A percentile compares a stretch with the other conserved stretches of the same genome.
Conservation (phyloP, 768 basidiomycete genomes). For the Boletus vinaceobasis region DNA sequence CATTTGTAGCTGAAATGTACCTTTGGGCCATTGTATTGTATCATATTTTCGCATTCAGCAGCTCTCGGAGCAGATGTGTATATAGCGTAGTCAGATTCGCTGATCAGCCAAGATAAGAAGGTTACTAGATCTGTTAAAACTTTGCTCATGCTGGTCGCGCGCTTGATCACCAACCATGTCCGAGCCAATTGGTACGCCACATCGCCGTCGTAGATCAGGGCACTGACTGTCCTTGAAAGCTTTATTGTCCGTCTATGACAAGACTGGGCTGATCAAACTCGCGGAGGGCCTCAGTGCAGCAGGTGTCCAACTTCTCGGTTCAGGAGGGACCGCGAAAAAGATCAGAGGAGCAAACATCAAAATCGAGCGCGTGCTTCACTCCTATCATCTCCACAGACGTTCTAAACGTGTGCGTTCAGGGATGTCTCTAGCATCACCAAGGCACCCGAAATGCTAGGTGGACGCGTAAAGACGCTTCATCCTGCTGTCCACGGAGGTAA, state of each 20-base stretch:
- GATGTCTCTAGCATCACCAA: constrained; percentile 98
- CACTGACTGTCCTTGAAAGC: constrained; percentile 44
- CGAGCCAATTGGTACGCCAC: constrained; percentile 26
- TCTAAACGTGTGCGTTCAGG: constrained; percentile 39
- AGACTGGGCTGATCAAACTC: constrained; percentile 82
- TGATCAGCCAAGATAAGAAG: constrained; percentile 20
- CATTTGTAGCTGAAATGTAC: constrained; percentile 5
- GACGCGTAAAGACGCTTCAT: constrained; percentile 96
- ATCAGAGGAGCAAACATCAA: constrained; percentile 90
- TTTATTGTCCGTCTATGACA: constrained; percentile 95
- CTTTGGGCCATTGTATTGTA: constrained; percentile 13
- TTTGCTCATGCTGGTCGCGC: background rate
- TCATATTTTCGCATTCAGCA: background rate
- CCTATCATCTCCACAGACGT: background rate
- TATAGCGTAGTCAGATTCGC: constrained; percentile 6
- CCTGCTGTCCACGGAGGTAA: constrained; percentile 96
- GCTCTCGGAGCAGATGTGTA: background rate
- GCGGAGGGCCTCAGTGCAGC: constrained; percentile 78
- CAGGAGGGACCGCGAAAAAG: constrained; percentile 96
- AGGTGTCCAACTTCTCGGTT: constrained; percentile 87
- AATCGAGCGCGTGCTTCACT: constrained; percentile 70
- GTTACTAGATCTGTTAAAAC: background rate
- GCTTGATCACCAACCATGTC: constrained; percentile 24
- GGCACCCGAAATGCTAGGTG: constrained; percentile 98
- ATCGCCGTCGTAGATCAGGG: background rate